phyloP scores from a whole-genome alignment of 2,329 filamentous ascomycete genomes.

The Talaromyces sp. region DNA sequence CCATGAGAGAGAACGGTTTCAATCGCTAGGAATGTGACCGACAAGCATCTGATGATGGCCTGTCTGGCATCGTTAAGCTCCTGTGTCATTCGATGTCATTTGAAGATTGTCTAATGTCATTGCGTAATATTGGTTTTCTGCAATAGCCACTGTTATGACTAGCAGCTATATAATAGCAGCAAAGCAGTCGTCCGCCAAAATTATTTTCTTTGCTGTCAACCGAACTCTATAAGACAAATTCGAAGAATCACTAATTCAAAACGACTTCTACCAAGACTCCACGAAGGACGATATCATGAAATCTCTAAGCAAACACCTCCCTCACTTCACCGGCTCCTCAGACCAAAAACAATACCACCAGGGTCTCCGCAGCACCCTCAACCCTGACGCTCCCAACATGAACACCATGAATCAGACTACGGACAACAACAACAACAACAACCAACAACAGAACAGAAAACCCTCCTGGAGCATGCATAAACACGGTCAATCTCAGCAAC shows the following conservation, averaged over 20 bases:
- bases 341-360: conserved; percentile 13
- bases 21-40: neutral
- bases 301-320: neutral
- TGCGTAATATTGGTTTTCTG: neutral
- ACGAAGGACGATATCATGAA: neutral
- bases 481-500: neutral
- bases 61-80: too few relatives aligned
- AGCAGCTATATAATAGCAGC: neutral
- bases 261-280: neutral
- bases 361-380: conserved; percentile 7
- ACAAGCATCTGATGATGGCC: neutral
- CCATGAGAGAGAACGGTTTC: neutral
- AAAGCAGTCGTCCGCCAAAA: neutral
- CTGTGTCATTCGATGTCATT: neutral
- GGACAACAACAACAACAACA: neutral
- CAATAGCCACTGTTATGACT: too few relatives aligned
- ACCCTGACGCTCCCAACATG: neutral
- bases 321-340: conserved; percentile 11
- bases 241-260: neutral
- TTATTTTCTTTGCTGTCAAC: neutral
- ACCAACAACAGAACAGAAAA: neutral
- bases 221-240: neutral
- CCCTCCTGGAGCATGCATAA: neutral
- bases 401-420: neutral
- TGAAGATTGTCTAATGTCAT: neutral